phyloP scores from a whole-genome alignment of 164 flowering plant genomes.

The Magnolia sinica region DNA sequence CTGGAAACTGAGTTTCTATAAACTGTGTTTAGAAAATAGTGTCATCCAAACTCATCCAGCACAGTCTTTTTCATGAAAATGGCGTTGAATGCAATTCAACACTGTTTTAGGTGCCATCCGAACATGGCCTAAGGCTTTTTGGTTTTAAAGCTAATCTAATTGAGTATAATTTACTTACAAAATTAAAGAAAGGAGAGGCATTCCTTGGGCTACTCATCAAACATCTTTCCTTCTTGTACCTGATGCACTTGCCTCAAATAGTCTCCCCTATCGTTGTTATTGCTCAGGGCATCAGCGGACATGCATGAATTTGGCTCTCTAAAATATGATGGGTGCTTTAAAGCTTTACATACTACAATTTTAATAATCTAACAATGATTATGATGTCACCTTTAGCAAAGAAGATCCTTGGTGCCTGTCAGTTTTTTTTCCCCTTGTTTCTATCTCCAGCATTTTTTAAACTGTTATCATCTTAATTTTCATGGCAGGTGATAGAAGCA shows the following conservation, averaged over 20 bases:
- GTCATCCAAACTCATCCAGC: no score
- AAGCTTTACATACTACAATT: background rate
- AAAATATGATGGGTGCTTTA: background rate
- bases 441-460: background rate
- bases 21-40: no score
- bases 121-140: no score
- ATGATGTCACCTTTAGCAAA: background rate
- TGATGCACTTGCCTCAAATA: background rate
- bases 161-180: no score
- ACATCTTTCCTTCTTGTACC: no score
- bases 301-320: background rate
- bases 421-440: background rate
- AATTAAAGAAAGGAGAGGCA: no score
- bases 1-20: no score
- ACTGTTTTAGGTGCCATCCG: no score
- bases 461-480: conserved; percentile 3
- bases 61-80: no score
- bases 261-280: background rate
- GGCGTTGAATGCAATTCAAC: no score
- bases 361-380: background rate
- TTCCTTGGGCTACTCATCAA: no score
- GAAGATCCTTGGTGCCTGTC: background rate
- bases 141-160: no score
- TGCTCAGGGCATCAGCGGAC: background rate
- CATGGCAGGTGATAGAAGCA: conserved; percentile 88